Base-by-base conservation (phyloP, 164 flowering plant species). In the Aristolochia californica region DNA sequence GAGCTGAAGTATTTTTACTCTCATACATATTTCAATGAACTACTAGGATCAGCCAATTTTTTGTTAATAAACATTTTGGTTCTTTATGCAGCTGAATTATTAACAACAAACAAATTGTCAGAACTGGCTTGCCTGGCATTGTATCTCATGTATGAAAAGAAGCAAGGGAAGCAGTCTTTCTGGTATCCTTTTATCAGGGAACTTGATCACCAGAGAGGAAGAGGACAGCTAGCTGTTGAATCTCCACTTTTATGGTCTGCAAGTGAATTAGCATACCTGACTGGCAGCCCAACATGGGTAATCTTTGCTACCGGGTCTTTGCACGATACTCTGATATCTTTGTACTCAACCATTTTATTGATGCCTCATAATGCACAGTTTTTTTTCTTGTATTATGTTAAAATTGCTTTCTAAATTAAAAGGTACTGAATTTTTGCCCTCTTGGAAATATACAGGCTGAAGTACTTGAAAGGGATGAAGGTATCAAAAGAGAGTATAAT, bases 101-200 rank as follows among this genome's bases (percentile, higher is more conserved):
- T 94, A 52, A 81, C 99, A 25, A 85, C 99, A 45, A 94, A 87
- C 76, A 94, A 86, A 65, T 67, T 94, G 58, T 94, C 99, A 12
- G 99, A 94, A 64, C 68, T 94, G 72, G 99, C 99, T 24, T 94
- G 99, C 73, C 80, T 94, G 77, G 97, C 97, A 24, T 67, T 94
- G 72, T 94, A 89, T 80, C 77, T 94, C 50, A 93, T 93, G 97
- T 93, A 93, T 70, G 99, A 93, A 69, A 93, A 93, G 84, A 93
- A 93, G 71, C 99, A 89, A 65, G 97, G 97, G 56, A 93, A 79
- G 79, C 78, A 87, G 67, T 93, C 99, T 57, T 87, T 93, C 67
- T 93, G 99, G 99, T 82, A 85, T 63, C 95, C 96, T 18, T 93
- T 84, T 57, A 93, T 93, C 44, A 78, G 83, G 76, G 99, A 89